A percentile compares a stretch with the other conserved stretches of the same genome.
phyloP scores from a whole-genome alignment of 805 yeast genomes.

The Isabelozyma pseudorhagii region DNA sequence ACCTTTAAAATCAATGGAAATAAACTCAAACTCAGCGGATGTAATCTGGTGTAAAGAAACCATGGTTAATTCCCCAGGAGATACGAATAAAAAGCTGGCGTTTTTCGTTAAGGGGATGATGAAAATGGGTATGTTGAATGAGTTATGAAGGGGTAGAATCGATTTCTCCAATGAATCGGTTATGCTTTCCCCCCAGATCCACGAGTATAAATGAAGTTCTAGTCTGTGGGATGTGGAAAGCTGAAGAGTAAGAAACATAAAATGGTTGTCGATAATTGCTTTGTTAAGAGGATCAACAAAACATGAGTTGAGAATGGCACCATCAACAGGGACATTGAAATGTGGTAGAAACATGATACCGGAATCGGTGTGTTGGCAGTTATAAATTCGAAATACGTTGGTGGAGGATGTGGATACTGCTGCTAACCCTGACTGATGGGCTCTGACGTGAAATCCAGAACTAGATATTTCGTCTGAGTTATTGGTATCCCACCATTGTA shows the following conservation, averaged over 20 bases:
- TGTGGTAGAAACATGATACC: constrained; percentile 39
- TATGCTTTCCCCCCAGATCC: constrained; percentile 29
- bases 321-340: constrained; percentile 39
- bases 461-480: constrained; percentile 8
- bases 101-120: constrained; percentile 35
- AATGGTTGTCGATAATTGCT: constrained; percentile 20
- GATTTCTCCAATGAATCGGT: constrained; percentile 28
- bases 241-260: constrained; percentile 31
- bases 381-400: constrained; percentile 35
- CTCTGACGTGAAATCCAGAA: constrained; percentile 22
- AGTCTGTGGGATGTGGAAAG: constrained; percentile 37
- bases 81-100: constrained; percentile 37
- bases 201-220: constrained; percentile 34
- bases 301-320: constrained; percentile 39
- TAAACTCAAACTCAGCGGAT: constrained; percentile 44
- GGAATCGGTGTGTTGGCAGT: constrained; percentile 29
- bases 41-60: constrained; percentile 43
- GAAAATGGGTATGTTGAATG: constrained; percentile 42
- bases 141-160: constrained; percentile 36
- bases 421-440: constrained; percentile 38
- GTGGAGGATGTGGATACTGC: constrained; percentile 36
- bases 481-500: constrained; percentile 48
- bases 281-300: constrained; percentile 36
- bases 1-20: constrained; percentile 15
- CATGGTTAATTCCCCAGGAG: constrained; percentile 27